Conservation (phyloP, 2,329 filamentous ascomycete species). For the Alternaria gaisen region DNA sequence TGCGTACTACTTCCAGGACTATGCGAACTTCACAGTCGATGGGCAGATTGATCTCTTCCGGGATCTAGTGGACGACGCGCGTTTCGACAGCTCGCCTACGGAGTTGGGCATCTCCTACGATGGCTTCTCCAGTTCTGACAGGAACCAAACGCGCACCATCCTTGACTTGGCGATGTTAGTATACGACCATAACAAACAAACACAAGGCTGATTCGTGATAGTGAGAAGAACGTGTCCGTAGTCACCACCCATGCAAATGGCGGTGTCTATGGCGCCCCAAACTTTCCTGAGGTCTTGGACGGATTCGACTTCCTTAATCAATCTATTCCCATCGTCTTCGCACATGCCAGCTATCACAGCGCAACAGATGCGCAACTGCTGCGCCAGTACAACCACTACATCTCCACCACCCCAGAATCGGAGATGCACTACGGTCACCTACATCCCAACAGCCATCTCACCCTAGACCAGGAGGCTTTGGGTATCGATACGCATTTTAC, state of each 20-base stretch:
- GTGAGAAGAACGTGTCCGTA: slow-evolving; percentile 39
- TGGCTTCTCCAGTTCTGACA: slow-evolving; percentile 9
- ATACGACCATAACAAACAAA: neutral
- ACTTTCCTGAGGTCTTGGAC: slow-evolving; percentile 40
- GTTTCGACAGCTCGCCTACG: slow-evolving; percentile 7
- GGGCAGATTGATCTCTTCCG: slow-evolving; percentile 7
- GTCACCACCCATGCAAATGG: slow-evolving; percentile 50
- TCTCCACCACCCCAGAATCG: slow-evolving; percentile 67
- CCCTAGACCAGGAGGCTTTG: slow-evolving; percentile 62
- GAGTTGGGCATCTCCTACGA: slow-evolving; percentile 15
- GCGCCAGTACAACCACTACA: slow-evolving; percentile 60
- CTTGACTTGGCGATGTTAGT: slow-evolving; percentile 15
- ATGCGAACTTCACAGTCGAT: slow-evolving; percentile 13
- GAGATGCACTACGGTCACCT: slow-evolving; percentile 68
- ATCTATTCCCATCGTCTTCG: slow-evolving; percentile 61
- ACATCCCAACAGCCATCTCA: slow-evolving; percentile 55
- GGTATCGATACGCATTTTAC: slow-evolving; percentile 66
- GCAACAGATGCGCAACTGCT: slow-evolving; percentile 54
- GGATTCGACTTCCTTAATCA: slow-evolving; percentile 50
- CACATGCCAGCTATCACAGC: slow-evolving; percentile 60
- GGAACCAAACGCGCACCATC: slow-evolving; percentile 7
- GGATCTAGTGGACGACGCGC: neutral
- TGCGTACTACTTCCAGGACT: slow-evolving; percentile 12
- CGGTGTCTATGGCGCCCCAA: slow-evolving; percentile 19
- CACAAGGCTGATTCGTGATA: neutral